Evolutionary conservation across 768 basidiomycete species (phyloP).

Genomic region (Auricularia sp.): DNA sequence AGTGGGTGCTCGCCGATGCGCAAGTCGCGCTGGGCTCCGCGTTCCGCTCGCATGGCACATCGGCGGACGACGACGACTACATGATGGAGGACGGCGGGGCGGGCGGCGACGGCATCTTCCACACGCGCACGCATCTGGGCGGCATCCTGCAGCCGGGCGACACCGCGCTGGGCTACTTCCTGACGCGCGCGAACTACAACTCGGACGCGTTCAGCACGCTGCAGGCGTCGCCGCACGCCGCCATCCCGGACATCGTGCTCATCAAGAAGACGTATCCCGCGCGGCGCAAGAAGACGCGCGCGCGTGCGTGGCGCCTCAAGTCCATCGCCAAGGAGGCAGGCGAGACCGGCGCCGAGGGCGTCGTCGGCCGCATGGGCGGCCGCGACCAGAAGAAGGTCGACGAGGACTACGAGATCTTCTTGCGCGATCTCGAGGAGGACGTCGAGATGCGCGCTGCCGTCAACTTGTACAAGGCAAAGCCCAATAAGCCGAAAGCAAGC

Average conservation of each 20-base stretch:
- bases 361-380: constrained; percentile 85
- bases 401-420: constrained; percentile 92
- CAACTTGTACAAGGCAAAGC: constrained; percentile 70
- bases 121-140: constrained; percentile 94
- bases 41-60: constrained; percentile 44
- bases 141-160: constrained; percentile 91
- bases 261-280: constrained; percentile 95
- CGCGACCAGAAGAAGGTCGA: constrained; percentile 88
- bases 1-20: constrained; percentile 75
- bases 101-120: constrained; percentile 68
- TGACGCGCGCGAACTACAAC: constrained; percentile 88
- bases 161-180: constrained; percentile 81
- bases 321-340: constrained; percentile 89
- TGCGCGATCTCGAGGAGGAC: constrained; percentile 91
- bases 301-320: constrained; percentile 78
- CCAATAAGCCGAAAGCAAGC: constrained; percentile 34
- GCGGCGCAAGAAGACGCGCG: constrained; percentile 78
- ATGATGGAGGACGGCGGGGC: constrained; percentile 57
- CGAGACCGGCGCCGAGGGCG: constrained; percentile 60
- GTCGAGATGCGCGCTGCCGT: constrained; percentile 78
- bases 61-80: constrained; percentile 35
- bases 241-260: constrained; percentile 85
- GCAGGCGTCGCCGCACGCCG: constrained; percentile 29
- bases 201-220: constrained; percentile 72
- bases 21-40: constrained; percentile 83